Evolutionary conservation across 2,329 filamentous ascomycete genomes (phyloP), one percentile per base, ranked within the genome.

Genomic region (Botryotinia globosa): DNA sequence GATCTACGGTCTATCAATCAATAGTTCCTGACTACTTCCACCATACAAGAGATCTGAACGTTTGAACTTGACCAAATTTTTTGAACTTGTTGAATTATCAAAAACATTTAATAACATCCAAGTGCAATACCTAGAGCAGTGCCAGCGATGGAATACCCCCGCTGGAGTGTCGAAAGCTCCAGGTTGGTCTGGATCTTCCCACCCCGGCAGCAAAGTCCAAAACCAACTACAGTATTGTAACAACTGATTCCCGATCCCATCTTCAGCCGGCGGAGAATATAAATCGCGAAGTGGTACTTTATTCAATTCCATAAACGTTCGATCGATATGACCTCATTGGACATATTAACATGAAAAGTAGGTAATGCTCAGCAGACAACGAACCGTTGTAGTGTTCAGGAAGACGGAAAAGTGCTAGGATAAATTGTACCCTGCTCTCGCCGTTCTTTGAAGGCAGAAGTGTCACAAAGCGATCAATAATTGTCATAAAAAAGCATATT

Each of bases 281-380:
- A 51, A 72, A 61, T 45, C 42, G 51, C 61, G 45, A 66, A 66
- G 37, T 66, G 7, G 44, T 54, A 39, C 25, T 20, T 37, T n/a
- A 34, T 45, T 29, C 51, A 22, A 48, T 10, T 16, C 14, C 16
- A 37, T 51, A 16, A 34, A 58, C 16, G 20, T 42, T 61, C 16
- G 45, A 69, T 25, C 1, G 18, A 25, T 9, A 20, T 72, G 62
- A 67, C 51, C 51, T 67, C 62, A 61, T 72, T 72, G 51, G 62
- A 48, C 51, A 69, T 42, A 37, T 69, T 62, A 14, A 29, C n/a
- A 48, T 45, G 29, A 34, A 48, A 44, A 29, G 14, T 54, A n/a
- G 39, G 14, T 54, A n/a, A 54, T 37, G 18, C 25, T 32, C 34
- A 37, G 45, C 45, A 42, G 45, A 48, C 54, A 67, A 56, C 64